A percentile compares a stretch with the other conserved stretches of the same genome.
phyloP scores from a whole-genome alignment of 768 basidiomycete genomes.

The Ramaria sp. region DNA sequence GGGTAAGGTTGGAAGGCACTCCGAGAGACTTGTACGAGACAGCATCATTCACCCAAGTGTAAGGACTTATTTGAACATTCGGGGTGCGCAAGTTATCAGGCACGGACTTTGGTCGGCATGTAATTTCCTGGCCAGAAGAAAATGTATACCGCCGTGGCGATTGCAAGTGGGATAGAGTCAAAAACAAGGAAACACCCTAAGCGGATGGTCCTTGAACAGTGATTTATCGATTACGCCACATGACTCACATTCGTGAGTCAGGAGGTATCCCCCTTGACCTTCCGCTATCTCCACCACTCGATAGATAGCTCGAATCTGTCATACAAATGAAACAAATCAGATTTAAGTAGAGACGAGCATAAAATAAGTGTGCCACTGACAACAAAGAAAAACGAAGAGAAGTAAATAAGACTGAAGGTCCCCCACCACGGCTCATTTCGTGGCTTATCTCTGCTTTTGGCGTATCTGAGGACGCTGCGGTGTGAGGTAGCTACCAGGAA shows the following conservation, averaged over 20 bases:
- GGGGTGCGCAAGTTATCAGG: no score
- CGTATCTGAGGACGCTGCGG: conserved; percentile 11
- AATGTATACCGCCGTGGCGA: conserved; percentile 17
- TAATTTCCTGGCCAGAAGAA: conserved; percentile 20
- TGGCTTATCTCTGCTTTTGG: not conserved
- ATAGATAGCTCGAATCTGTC: conserved; percentile 21
- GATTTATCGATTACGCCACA: no score
- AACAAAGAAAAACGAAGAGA: conserved; percentile 18
- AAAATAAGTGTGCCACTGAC: conserved; percentile 11
- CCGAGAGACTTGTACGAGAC: no score
- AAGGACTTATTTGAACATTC: no score
- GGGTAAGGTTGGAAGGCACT: no score
- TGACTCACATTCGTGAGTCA: conserved; percentile 16
- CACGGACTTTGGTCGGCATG: no score
- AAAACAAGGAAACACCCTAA: conserved; percentile 21
- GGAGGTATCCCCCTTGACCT: conserved; percentile 15
- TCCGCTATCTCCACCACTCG: conserved; percentile 18
- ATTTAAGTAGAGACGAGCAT: no score
- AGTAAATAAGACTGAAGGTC: conserved; percentile 15
- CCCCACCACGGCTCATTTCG: conserved; percentile 13
- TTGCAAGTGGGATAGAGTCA: conserved; percentile 20
- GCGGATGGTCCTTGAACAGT: no score
- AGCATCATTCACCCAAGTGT: no score
- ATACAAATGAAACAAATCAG: not conserved
- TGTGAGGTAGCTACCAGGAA: conserved; percentile 11